Base-by-base conservation (phyloP, 768 basidiomycete species). In the Pulveroboletus sp. region DNA sequence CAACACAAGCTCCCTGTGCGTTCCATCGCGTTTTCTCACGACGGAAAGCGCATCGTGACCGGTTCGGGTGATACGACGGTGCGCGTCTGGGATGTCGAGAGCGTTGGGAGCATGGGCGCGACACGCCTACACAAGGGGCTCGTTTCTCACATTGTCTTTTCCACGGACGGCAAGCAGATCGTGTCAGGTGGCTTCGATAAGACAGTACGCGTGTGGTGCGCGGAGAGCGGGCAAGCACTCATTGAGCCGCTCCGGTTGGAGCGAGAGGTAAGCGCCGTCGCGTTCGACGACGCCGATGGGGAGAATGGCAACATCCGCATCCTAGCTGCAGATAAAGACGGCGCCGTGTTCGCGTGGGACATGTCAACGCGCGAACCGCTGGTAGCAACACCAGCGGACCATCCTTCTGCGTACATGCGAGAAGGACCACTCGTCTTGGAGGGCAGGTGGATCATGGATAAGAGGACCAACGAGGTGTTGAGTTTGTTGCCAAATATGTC, bases 81-180 rank as follows among this genome's bases (percentile, higher is more conserved):
- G 25, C 67, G 65, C 29, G 53, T 69, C 4, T 70, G 67, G 67
- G 64, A 70, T 42, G 39, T 59, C 1, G 59, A 63, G 39, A 61
- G 65, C 11, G 58, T 51, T 4, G 64, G 63, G 21, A 62, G 61
- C 24, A 61, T 70, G 47, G 61, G 50, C 8, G 54, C 43, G n/a
- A 19, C 46, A 8, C 50, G 56, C 1, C 55, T 60, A 0, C 69
- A 70, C 54, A 68, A 55, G 8, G 55, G 57, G 19, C 61, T 60
- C 32, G 67, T 68, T 6, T 43, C 55, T 3, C n/a, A 49, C 35
- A 24, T 68, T 4, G 55, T 62, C 0, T 69, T 69, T 40, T 65
- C 65, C 8, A 25, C 45, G 0, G 68, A 68, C 17, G 68, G 67
- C 10, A 51, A 16, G 27, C 53, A 51, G 29, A 54, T 70, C 40